Base-by-base conservation (phyloP, 148 eudicot species). In the Nepenthes gracilis region DNA sequence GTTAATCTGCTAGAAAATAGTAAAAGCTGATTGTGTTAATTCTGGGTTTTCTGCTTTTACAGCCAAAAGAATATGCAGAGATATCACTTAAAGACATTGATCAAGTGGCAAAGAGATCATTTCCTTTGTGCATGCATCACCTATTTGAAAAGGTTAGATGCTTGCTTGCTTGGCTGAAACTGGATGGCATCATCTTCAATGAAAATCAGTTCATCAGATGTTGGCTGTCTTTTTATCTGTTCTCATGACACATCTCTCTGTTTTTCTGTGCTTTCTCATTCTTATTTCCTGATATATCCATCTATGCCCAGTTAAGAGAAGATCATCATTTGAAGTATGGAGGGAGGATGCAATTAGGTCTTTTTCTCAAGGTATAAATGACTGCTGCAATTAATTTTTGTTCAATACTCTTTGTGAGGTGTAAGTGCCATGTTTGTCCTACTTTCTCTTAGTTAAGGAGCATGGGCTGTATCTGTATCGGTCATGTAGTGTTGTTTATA, bases 311-410 rank as follows among this genome's bases (percentile, higher is more conserved):
- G 99, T 81, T 93, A 66, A 81, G 83, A 77, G 96, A 93, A 72
- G 99, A 93, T 69, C 99, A 93, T 81, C 97, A 93, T 75, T 78
- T 93, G 73, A 89, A 81, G 80, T 81, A 84, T 76, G 99, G 99
- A 78, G 99, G 99, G 54, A 80, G 95, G 69, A 93, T 93, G 95
- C 95, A 89, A 62, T 66, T 93, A 67, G 97, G 99, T 78, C 82
- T 93, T 62, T 93, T 89, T 77, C 89, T 93, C 36, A 93, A 89
- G 99, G 99, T 93, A 69, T 40, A 47, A 10, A 1, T 55, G 52
- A 47, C 35, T 55, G 45, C 45, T 64, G 11, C 13, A n/a, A 55
- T 15, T 43, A 35, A 6, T 10, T 3, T 55, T 55, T 36, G 9
- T 35, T 55, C 55, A 35, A 8, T 55, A 32, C 13, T 4, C 1